Evolutionary conservation across 768 basidiomycete genomes (phyloP).

Genomic region (Kwoniella pini): DNA sequence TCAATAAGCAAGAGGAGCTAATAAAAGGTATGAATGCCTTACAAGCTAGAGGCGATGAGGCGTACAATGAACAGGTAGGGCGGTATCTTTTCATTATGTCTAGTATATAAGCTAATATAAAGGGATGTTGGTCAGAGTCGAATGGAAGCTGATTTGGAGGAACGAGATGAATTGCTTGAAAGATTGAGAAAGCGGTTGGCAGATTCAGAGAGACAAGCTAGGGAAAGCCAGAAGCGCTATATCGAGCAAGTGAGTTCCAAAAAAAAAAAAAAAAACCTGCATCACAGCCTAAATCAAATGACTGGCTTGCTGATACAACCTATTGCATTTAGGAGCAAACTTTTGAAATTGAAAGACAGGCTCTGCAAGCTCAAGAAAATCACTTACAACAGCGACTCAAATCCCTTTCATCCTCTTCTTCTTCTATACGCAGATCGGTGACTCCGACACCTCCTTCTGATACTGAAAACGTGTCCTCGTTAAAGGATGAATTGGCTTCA

Average conservation of each 20-base stretch:
- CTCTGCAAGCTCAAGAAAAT: slow-evolving; percentile 40
- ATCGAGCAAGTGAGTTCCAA: slow-evolving; percentile 43
- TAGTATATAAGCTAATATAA: background rate
- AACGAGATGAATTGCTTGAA: slow-evolving; percentile 36
- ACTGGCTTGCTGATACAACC: too few relatives aligned
- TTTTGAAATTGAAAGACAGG: slow-evolving; percentile 47
- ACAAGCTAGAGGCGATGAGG: slow-evolving; percentile 29
- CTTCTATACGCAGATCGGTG: background rate
- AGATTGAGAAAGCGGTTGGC: slow-evolving; percentile 24
- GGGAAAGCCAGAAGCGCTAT: slow-evolving; percentile 42
- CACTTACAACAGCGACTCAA: slow-evolving; percentile 29
- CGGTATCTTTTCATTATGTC: background rate
- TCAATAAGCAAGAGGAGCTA: slow-evolving; percentile 21
- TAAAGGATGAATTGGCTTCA: slow-evolving; percentile 69
- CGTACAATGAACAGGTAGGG: slow-evolving; percentile 40
- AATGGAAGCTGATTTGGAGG: slow-evolving; percentile 46
- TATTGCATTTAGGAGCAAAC: slow-evolving; percentile 49
- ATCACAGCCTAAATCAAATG: too few relatives aligned
- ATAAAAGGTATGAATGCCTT: slow-evolving; percentile 10
- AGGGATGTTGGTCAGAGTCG: slow-evolving; percentile 17
- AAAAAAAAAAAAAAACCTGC: too few relatives aligned
- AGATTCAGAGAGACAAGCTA: slow-evolving; percentile 31
- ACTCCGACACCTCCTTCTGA: slow-evolving; percentile 4
- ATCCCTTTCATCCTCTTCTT: slow-evolving; percentile 1
- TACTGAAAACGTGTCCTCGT: background rate